Percentiles rank a stretch among this genome's conserved stretches.
Conservation (phyloP, 495 filamentous ascomycete species). For the Talaromyces nanjingensis region DNA sequence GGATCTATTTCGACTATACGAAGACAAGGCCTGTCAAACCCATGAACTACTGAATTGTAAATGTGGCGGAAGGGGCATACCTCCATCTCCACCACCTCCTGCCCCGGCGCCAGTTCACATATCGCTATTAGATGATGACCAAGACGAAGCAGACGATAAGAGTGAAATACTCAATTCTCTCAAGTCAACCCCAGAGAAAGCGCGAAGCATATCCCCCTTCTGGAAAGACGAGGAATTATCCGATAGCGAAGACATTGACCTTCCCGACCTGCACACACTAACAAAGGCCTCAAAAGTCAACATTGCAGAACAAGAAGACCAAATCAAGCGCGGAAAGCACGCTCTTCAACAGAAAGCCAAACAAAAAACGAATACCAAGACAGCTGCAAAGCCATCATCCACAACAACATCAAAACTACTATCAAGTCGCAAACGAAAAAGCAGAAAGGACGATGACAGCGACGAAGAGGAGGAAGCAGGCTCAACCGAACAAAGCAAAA, state of each 20-base stretch:
- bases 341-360: background rate
- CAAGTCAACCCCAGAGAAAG: background rate
- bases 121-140: constrained; percentile 7
- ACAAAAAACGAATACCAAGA: background rate
- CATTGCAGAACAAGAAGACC: constrained; percentile 52
- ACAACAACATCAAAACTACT: background rate
- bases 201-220: constrained; percentile 1
- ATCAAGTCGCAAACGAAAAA: constrained; percentile 11
- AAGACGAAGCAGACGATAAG: constrained; percentile 16
- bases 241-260: constrained; percentile 35
- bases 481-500: constrained; percentile 31
- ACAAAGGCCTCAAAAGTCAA: constrained; percentile 55
- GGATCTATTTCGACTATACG: constrained; percentile 66
- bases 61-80: constrained; percentile 52
- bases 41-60: constrained; percentile 64
- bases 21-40: constrained; percentile 49
- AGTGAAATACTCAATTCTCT: background rate
- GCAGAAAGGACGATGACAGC: background rate
- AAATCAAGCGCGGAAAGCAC: constrained; percentile 28
- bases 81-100: background rate
- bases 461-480: constrained; percentile 6
- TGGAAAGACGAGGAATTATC: constrained; percentile 16
- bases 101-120: background rate
- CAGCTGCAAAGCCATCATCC: background rate
- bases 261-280: constrained; percentile 32